Evolutionary conservation across 129 eudicot species (phyloP).

Genomic region (Escallonia herrerae): DNA sequence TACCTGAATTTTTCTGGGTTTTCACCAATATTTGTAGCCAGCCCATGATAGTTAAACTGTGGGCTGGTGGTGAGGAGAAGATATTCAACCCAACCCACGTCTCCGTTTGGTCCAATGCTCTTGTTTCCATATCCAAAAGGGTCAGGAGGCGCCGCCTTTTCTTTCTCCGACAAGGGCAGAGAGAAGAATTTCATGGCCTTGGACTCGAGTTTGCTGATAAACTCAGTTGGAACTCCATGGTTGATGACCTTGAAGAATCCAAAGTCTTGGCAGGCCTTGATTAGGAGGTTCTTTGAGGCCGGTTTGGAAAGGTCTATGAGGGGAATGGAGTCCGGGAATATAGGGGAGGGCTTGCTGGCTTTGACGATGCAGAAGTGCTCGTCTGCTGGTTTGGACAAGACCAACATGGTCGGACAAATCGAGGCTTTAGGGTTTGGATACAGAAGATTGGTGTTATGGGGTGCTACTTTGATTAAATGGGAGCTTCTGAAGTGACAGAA

Average conservation of each 20-base stretch:
- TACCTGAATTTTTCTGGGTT: conserved; percentile 53
- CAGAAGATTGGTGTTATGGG: not conserved
- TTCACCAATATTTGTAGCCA: conserved; percentile 35
- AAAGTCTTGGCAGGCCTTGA: conserved; percentile 65
- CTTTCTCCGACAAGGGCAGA: conserved; percentile 45
- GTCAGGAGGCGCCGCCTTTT: conserved; percentile 50
- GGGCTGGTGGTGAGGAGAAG: conserved; percentile 56
- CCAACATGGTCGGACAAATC: conserved; percentile 38
- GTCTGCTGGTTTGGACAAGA: conserved; percentile 43
- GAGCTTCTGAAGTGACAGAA: not conserved
- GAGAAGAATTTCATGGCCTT: conserved; percentile 68
- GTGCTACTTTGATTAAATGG: not conserved
- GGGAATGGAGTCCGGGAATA: conserved; percentile 39
- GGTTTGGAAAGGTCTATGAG: conserved; percentile 76
- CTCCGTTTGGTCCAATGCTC: conserved; percentile 65
- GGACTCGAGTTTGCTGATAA: conserved; percentile 44
- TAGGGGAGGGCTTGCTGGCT: conserved; percentile 27
- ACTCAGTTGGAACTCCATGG: conserved; percentile 54
- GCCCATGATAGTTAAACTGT: conserved; percentile 27
- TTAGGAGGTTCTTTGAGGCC: conserved; percentile 58
- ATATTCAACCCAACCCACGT: conserved; percentile 80
- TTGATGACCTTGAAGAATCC: conserved; percentile 79
- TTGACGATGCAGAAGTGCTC: conserved; percentile 35
- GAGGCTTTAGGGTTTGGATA: not conserved
- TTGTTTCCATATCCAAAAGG: conserved; percentile 85